phyloP scores from a whole-genome alignment of 805 yeast genomes.

The Saccharomycopsis sp. region DNA sequence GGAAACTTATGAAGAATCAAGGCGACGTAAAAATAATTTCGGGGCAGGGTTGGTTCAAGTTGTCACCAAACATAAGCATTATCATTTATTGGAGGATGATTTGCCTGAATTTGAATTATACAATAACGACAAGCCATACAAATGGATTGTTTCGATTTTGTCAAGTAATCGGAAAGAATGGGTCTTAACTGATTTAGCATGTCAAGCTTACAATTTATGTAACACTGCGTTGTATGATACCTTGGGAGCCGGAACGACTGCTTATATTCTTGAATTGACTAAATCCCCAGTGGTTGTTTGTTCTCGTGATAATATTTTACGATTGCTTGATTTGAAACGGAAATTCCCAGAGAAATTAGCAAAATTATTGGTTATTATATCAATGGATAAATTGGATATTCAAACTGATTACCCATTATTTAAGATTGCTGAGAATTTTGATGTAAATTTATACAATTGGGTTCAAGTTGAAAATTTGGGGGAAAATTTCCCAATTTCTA shows the following conservation, averaged over 20 bases:
- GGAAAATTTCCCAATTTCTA: constrained; percentile 32
- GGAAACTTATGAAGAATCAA: constrained; percentile 37
- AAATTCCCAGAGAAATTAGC: constrained; percentile 28
- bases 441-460: constrained; percentile 26
- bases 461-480: constrained; percentile 28
- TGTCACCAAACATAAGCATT: constrained; percentile 26
- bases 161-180: constrained; percentile 57
- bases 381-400: constrained; percentile 36
- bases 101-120: constrained; percentile 28
- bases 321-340: constrained; percentile 35
- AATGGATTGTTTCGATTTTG: constrained; percentile 49
- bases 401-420: constrained; percentile 26
- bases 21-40: constrained; percentile 36
- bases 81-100: constrained; percentile 24
- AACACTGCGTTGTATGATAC: constrained; percentile 51
- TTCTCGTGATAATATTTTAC: constrained; percentile 37
- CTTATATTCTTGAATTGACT: constrained; percentile 53
- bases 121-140: constrained; percentile 27
- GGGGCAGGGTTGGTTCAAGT: constrained; percentile 50
- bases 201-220: constrained; percentile 43
- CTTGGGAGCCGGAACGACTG: constrained; percentile 51
- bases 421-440: constrained; percentile 24
- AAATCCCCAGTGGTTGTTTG: constrained; percentile 51
- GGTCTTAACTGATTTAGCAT: constrained; percentile 52
- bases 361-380: constrained; percentile 37